Conservation (phyloP, 1,284 basidiomycete species). For the Coriolopsis trogii region DNA sequence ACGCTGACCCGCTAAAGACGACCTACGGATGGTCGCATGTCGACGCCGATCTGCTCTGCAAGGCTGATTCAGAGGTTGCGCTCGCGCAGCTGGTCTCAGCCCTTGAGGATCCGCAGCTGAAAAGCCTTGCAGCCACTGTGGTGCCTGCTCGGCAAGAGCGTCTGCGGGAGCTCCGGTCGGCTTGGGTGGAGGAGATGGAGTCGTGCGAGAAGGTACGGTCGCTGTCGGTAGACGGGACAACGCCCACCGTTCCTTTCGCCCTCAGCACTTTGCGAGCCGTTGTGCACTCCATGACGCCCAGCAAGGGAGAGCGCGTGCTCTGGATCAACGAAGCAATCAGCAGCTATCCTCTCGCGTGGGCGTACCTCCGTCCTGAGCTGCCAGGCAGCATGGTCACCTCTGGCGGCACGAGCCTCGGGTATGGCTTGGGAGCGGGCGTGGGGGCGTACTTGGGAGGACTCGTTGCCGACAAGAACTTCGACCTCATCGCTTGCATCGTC, state of each 20-base stretch:
- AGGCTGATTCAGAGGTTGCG: slow-evolving; percentile 56
- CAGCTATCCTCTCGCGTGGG: slow-evolving; percentile 56
- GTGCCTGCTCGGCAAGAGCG: slow-evolving; percentile 8
- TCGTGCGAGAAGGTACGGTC: slow-evolving; percentile 25
- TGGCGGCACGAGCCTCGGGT: slow-evolving; percentile 66
- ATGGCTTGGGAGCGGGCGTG: slow-evolving; percentile 65
- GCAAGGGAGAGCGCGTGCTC: slow-evolving; percentile 43
- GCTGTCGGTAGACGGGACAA: slow-evolving; percentile 20
- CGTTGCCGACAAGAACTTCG: slow-evolving; percentile 39
- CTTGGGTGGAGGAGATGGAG: slow-evolving; percentile 30
- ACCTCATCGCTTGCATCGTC: slow-evolving; percentile 59
- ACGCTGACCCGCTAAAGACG: slow-evolving; percentile 63
- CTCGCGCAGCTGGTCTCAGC: slow-evolving; percentile 49
- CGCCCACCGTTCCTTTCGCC: slow-evolving; percentile 50
- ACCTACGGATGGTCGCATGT: slow-evolving; percentile 57
- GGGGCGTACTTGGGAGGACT: slow-evolving; percentile 54
- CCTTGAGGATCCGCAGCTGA: slow-evolving; percentile 17
- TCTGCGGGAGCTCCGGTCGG: slow-evolving; percentile 8
- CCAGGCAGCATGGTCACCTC: slow-evolving; percentile 55
- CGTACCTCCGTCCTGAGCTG: slow-evolving; percentile 54
- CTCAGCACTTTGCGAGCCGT: slow-evolving; percentile 49
- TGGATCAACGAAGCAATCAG: slow-evolving; percentile 68
- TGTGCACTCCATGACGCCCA: slow-evolving; percentile 40
- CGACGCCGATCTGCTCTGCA: slow-evolving; percentile 58
- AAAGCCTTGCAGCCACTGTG: neutral